Conservation (phyloP, 2,329 filamentous ascomycete genomes). For the Nannizzia gypsea region DNA sequence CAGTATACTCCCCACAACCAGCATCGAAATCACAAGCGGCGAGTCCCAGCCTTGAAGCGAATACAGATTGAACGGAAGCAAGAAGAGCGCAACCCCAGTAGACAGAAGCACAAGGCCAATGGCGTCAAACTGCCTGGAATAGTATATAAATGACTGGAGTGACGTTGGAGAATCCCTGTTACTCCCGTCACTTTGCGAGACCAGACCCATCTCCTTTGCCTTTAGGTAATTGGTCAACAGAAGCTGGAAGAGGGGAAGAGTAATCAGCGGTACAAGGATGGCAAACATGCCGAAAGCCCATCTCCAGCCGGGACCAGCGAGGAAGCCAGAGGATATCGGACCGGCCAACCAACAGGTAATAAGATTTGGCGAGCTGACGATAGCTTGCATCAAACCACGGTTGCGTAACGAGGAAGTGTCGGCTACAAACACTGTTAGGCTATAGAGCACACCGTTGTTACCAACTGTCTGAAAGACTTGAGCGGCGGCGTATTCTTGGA, state of each 20-base stretch:
- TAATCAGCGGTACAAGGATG: constrained; percentile 47
- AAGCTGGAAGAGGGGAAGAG: constrained; percentile 43
- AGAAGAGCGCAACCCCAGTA: constrained; percentile 20
- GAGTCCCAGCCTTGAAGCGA: constrained; percentile 16
- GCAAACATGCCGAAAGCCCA: constrained; percentile 54
- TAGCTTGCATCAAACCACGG: constrained; percentile 46
- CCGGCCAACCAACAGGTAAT: constrained; percentile 33
- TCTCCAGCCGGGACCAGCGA: constrained; percentile 42
- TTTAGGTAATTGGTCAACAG: constrained; percentile 45
- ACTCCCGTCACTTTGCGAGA: constrained; percentile 7
- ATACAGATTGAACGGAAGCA: constrained; percentile 21
- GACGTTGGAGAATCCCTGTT: constrained; percentile 6
- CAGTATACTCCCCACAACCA: constrained; percentile 43
- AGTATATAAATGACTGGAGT: constrained; percentile 14
- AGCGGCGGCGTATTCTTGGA: constrained; percentile 44
- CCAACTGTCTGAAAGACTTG: constrained; percentile 44
- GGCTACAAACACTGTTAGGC: constrained; percentile 46
- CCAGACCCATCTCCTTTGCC: constrained; percentile 33
- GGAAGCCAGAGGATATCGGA: constrained; percentile 43
- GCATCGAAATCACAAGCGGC: constrained; percentile 32
- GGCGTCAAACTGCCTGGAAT: constrained; percentile 18
- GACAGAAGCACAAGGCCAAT: constrained; percentile 23
- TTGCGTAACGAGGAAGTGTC: constrained; percentile 50
- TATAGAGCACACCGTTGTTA: constrained; percentile 42
- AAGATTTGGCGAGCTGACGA: constrained; percentile 39